These are phyloP conservation scores for Candida maltosa DNA, from an alignment of 805 yeast genomes.

Conservation along the genomic window DNA sequence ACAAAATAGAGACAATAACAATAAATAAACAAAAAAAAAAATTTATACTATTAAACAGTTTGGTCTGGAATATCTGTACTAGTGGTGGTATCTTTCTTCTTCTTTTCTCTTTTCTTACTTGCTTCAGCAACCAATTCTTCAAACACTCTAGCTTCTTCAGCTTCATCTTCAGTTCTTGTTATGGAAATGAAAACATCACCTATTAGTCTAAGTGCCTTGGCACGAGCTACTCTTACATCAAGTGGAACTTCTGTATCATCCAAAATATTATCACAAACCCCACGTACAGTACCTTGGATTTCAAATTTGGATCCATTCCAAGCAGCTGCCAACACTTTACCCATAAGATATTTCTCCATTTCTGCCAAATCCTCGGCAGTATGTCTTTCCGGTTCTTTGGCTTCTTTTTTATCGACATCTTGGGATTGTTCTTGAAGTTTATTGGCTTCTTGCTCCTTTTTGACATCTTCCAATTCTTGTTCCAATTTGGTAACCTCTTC, in stretches of 20 bases:
- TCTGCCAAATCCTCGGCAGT: slow-evolving; percentile 63
- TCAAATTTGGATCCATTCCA: slow-evolving; percentile 83
- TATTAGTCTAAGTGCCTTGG: slow-evolving; percentile 56
- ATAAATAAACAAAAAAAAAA: no score
- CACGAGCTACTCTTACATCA: slow-evolving; percentile 52
- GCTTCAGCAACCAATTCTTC: slow-evolving; percentile 64
- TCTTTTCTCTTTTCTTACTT: slow-evolving; percentile 38
- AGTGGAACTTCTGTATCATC: slow-evolving; percentile 52
- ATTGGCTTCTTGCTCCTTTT: slow-evolving; percentile 13
- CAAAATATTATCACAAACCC: slow-evolving; percentile 65
- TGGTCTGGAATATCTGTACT: no score
- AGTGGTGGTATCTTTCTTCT: slow-evolving; percentile 16
- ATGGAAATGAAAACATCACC: slow-evolving; percentile 62
- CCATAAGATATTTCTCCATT: slow-evolving; percentile 70
- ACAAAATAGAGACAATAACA: no score
- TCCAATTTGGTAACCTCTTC: slow-evolving; percentile 13
- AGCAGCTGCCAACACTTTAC: slow-evolving; percentile 78
- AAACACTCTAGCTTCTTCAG: slow-evolving; percentile 72
- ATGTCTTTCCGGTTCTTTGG: slow-evolving; percentile 33
- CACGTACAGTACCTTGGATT: slow-evolving; percentile 67
- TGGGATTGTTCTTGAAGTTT: slow-evolving; percentile 18
- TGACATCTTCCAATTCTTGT: slow-evolving; percentile 16
- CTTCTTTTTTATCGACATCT: slow-evolving; percentile 14
- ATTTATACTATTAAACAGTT: no score
- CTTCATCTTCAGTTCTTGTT: slow-evolving; percentile 64